Evolutionary conservation across 2,329 filamentous ascomycete species (phyloP).

Genomic region (Stenocarpella maydis): DNA sequence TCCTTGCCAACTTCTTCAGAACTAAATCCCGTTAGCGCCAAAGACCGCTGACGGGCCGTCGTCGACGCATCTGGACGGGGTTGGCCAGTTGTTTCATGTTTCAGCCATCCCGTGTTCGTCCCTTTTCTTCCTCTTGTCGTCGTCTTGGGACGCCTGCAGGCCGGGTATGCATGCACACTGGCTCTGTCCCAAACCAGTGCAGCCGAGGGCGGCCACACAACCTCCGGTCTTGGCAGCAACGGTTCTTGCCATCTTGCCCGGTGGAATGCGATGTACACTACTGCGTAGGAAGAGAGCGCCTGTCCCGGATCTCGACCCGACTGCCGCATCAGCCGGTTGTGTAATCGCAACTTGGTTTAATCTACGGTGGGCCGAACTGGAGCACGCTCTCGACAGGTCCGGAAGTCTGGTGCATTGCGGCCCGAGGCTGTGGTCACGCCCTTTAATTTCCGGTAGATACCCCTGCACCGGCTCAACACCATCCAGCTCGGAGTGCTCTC

Average conservation of each 20-base stretch:
- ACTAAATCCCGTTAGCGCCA: not conserved
- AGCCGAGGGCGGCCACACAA: conserved; percentile 6
- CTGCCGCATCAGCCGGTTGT: not conserved
- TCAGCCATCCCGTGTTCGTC: conserved; percentile 30
- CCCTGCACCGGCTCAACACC: conserved; percentile 6
- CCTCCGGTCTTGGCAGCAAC: conserved; percentile 10
- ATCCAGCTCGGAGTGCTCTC: not conserved
- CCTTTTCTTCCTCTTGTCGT: not conserved
- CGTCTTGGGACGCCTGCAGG: not conserved
- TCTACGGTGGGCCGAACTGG: conserved; percentile 17
- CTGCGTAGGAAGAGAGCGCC: not conserved
- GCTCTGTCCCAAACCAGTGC: not conserved
- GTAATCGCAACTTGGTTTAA: not conserved
- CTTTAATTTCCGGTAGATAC: conserved; percentile 22
- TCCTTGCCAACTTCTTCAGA: not conserved
- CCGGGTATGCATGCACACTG: conserved; percentile 9
- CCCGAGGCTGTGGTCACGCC: conserved; percentile 20
- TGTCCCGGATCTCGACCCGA: not conserved
- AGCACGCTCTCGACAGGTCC: not conserved
- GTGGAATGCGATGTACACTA: not conserved
- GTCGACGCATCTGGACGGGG: not conserved
- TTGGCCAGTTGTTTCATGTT: conserved; percentile 34
- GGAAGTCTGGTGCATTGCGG: conserved; percentile 11
- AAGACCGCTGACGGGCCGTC: not conserved
- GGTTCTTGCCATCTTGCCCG: not conserved